These are phyloP conservation scores for Paratinospora sagittata DNA, from an alignment of 164 flowering plant species.

Conservation along the genomic window DNA sequence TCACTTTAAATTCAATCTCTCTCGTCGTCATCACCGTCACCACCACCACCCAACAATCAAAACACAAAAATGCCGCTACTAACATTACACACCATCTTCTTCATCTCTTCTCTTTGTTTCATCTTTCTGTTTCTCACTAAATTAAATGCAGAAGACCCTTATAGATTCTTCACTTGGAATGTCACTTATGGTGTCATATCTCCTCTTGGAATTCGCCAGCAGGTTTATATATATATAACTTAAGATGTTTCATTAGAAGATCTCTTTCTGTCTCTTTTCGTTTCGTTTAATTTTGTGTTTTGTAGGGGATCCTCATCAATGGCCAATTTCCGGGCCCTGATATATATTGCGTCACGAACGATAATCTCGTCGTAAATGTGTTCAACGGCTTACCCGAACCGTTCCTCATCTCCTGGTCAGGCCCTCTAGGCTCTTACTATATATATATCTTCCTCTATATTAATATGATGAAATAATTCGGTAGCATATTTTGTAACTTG, in stretches of 20 bases:
- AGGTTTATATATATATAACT: slow-evolving; percentile 28
- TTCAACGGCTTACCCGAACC: slow-evolving; percentile 63
- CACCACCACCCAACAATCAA: neutral
- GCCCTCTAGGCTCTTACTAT: too few species aligned
- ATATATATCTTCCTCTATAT: too few species aligned
- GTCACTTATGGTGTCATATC: slow-evolving; percentile 53
- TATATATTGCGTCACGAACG: slow-evolving; percentile 59
- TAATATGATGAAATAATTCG: neutral
- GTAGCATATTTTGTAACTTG: neutral
- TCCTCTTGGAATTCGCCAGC: slow-evolving; percentile 61
- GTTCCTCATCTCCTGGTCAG: slow-evolving; percentile 76
- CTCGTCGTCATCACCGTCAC: neutral
- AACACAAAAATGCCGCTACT: neutral
- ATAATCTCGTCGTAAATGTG: slow-evolving; percentile 72
- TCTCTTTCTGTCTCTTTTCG: neutral
- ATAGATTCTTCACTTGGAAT: slow-evolving; percentile 49
- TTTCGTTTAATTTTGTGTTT: neutral
- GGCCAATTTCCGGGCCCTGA: slow-evolving; percentile 88
- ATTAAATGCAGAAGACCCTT: slow-evolving; percentile 60
- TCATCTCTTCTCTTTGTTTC: neutral
- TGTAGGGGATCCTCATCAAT: slow-evolving; percentile 71
- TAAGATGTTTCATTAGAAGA: neutral
- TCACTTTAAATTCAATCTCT: neutral
- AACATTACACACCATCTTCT: neutral
- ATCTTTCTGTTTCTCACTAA: neutral